Conservation (phyloP, 2,329 filamentous ascomycete genomes). For the Trichophyton benhamiae region DNA sequence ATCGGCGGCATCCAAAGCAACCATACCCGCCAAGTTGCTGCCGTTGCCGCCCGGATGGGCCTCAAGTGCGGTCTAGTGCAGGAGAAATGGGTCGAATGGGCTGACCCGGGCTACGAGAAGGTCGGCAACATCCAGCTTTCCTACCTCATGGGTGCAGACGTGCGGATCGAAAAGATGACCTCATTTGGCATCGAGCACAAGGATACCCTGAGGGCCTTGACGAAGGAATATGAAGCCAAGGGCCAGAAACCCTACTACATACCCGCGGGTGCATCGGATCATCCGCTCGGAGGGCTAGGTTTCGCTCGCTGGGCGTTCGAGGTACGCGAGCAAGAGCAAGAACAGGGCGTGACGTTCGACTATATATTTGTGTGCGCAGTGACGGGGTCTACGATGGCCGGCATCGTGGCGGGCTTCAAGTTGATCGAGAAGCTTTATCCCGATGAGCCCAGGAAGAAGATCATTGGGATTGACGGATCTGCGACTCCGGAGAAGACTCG, state of each 20-base stretch:
- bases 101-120: conserved; percentile 46
- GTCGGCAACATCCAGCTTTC: conserved; percentile 63
- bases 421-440: conserved; percentile 41
- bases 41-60: conserved; percentile 47
- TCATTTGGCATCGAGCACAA: conserved; percentile 60
- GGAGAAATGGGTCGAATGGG: conserved; percentile 57
- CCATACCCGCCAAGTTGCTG: conserved; percentile 56
- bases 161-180: conserved; percentile 44
- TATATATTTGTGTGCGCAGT: conserved; percentile 58
- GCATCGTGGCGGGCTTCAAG: conserved; percentile 63
- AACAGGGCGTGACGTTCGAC: conserved; percentile 53
- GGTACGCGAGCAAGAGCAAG: conserved; percentile 50
- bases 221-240: conserved; percentile 39
- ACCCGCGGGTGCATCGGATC: conserved; percentile 58
- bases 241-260: conserved; percentile 59
- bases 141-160: conserved; percentile 54
- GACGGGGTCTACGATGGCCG: conserved; percentile 57
- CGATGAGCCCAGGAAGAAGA: conserved; percentile 34
- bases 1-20: conserved; percentile 60
- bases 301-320: conserved; percentile 62
- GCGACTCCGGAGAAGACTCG: conserved; percentile 49
- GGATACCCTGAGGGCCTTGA: conserved; percentile 43
- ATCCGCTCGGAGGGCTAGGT: conserved; percentile 56
- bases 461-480: conserved; percentile 57
- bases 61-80: conserved; percentile 44